A percentile compares a stretch with the other conserved stretches of the same genome.
Conservation (phyloP, 768 basidiomycete genomes). For the Collybia sordida region DNA sequence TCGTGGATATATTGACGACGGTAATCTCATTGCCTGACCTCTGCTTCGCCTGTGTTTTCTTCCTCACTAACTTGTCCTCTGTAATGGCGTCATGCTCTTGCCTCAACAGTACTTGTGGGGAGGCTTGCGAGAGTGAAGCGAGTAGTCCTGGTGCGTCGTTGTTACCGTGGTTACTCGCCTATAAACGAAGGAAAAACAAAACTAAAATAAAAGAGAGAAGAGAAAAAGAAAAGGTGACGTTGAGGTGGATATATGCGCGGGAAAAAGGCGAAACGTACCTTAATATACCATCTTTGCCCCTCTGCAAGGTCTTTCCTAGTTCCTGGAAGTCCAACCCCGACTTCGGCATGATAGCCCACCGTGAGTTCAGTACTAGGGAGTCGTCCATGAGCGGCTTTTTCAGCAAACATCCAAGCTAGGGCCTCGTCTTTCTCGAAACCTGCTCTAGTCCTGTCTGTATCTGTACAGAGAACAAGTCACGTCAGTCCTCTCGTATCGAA, state of each 20-base stretch:
- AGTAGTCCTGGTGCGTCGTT: slow-evolving; percentile 77
- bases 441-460: slow-evolving; percentile 24
- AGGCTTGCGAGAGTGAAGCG: slow-evolving; percentile 59
- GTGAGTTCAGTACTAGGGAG: slow-evolving; percentile 89
- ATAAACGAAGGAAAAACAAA: no score
- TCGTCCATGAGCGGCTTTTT: slow-evolving; percentile 76
- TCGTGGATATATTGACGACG: slow-evolving; percentile 16
- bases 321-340: slow-evolving; percentile 73
- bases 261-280: slow-evolving; percentile 32
- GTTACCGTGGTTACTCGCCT: slow-evolving; percentile 84
- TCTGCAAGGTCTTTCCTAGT: slow-evolving; percentile 49
- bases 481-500: no score
- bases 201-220: not conserved
- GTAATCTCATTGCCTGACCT: slow-evolving; percentile 37
- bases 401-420: slow-evolving; percentile 86
- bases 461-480: slow-evolving; percentile 9
- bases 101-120: slow-evolving; percentile 67
- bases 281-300: slow-evolving; percentile 78
- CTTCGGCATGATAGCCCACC: slow-evolving; percentile 93
- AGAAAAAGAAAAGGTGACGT: no score
- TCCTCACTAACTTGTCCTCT: slow-evolving; percentile 80
- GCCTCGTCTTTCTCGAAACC: slow-evolving; percentile 85
- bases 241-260: no score
- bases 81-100: slow-evolving; percentile 80
- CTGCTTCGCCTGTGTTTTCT: slow-evolving; percentile 70